phyloP scores from a whole-genome alignment of 805 yeast genomes.

The Saturnispora saitoi region DNA sequence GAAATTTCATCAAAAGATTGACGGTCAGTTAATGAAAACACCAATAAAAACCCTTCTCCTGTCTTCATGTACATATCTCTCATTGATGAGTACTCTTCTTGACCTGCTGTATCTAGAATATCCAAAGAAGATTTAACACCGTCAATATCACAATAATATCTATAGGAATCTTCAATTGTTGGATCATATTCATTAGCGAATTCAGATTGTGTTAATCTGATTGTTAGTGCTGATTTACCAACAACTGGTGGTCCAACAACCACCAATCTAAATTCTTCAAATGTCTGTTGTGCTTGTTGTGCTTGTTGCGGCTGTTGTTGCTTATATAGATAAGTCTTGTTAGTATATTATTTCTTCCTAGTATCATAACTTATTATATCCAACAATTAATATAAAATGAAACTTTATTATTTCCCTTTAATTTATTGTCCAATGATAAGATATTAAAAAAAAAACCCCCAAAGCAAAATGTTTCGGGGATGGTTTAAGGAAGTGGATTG shows the following conservation, averaged over 20 bases:
- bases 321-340: neutral
- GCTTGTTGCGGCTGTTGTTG: neutral
- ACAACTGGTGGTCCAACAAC: slow-evolving; percentile 99
- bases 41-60: slow-evolving; percentile 88
- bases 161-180: slow-evolving; percentile 86
- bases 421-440: no score
- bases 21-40: slow-evolving; percentile 79
- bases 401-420: no score
- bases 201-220: slow-evolving; percentile 88
- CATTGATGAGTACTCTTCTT: slow-evolving; percentile 92
- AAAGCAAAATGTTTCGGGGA: no score
- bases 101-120: slow-evolving; percentile 96
- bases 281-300: slow-evolving; percentile 3
- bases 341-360: neutral
- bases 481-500: no score
- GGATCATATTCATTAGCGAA: slow-evolving; percentile 98
- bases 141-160: slow-evolving; percentile 82
- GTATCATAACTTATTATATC: no score
- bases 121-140: slow-evolving; percentile 71
- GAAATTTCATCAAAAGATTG: slow-evolving; percentile 78
- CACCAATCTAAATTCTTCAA: slow-evolving; percentile 77
- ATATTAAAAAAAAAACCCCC: no score
- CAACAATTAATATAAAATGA: no score
- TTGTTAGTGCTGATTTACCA: slow-evolving; percentile 94
- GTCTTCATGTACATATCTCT: slow-evolving; percentile 93